Percentiles rank a stretch among this genome's conserved stretches.
Conservation (phyloP, 371 early-diverging fungal species). For the Chytridiales sp. region DNA sequence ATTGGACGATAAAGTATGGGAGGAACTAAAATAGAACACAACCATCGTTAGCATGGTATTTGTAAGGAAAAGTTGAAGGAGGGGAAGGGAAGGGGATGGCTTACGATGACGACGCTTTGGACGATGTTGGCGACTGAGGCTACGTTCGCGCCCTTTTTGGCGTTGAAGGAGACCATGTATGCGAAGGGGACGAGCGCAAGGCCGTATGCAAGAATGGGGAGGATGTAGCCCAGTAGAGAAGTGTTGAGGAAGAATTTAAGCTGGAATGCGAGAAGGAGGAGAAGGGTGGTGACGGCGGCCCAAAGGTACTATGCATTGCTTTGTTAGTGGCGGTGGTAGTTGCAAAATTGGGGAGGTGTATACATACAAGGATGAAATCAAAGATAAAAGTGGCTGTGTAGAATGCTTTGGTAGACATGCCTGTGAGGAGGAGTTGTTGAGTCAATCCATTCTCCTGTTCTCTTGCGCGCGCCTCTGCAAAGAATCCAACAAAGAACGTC, state of each 20-base stretch:
- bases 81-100: background rate
- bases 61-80: background rate
- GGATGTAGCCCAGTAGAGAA: background rate
- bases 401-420: constrained; percentile 1
- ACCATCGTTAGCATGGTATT: no score
- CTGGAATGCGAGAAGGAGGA: background rate
- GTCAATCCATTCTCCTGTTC: constrained; percentile 6
- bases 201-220: constrained; percentile 15
- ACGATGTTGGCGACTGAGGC: background rate
- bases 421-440: constrained; percentile 8
- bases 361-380: constrained; percentile 3
- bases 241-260: background rate
- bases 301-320: no score
- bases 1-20: constrained; percentile 8
- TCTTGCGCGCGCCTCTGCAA: background rate
- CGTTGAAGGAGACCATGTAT: constrained; percentile 6
- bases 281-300: background rate
- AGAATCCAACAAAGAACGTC: background rate
- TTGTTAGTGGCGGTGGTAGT: no score
- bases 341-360: no score
- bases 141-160: background rate
- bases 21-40: constrained; percentile 6
- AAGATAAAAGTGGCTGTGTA: constrained; percentile 4
- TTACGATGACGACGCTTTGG: background rate
- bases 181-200: constrained; percentile 3